Conservation (phyloP, 192 early-diverging fungal genomes). For the Endogone sp. region DNA sequence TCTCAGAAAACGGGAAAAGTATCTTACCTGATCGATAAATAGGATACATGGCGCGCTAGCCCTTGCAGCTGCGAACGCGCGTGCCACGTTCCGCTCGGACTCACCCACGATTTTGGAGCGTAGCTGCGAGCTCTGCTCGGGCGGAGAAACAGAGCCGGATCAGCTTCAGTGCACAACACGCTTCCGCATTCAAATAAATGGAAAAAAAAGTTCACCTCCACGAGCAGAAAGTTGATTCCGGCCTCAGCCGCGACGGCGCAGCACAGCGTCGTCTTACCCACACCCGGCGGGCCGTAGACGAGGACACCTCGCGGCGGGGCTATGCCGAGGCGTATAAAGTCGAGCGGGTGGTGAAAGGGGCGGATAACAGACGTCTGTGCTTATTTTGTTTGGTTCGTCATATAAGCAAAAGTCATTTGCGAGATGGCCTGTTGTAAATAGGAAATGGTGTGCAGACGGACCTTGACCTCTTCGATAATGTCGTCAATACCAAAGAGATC, state of each 20-base stretch:
- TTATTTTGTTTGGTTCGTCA: conserved; percentile 1
- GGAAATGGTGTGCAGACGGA: conserved; percentile 33
- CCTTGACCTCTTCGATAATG: conserved; percentile 58
- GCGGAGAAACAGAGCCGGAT: too few species aligned
- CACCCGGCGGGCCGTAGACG: conserved; percentile 84
- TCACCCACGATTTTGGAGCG: conserved; percentile 93
- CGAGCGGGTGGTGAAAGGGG: conserved; percentile 47
- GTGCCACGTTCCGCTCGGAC: conserved; percentile 81
- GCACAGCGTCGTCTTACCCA: conserved; percentile 87
- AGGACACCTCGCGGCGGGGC: conserved; percentile 76
- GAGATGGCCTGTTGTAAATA: conserved; percentile 20
- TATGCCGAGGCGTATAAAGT: conserved; percentile 57
- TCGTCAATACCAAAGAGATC: conserved; percentile 79
- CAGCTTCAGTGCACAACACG: neutral
- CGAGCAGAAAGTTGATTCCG: conserved; percentile 79
- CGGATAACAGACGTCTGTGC: conserved; percentile 45
- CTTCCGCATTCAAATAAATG: neutral
- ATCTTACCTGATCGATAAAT: conserved; percentile 82
- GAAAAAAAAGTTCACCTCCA: conserved; percentile 50
- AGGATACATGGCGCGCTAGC: conserved; percentile 83
- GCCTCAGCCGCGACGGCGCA: conserved; percentile 76
- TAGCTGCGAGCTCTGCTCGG: conserved; percentile 65
- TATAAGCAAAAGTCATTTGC: neutral
- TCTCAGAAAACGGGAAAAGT: neutral
- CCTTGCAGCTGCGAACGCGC: conserved; percentile 80